Percentiles rank a stretch among this genome's conserved stretches.
phyloP scores from a whole-genome alignment of 1,139 yeast species.

The Arxiozyma heterogenica region DNA sequence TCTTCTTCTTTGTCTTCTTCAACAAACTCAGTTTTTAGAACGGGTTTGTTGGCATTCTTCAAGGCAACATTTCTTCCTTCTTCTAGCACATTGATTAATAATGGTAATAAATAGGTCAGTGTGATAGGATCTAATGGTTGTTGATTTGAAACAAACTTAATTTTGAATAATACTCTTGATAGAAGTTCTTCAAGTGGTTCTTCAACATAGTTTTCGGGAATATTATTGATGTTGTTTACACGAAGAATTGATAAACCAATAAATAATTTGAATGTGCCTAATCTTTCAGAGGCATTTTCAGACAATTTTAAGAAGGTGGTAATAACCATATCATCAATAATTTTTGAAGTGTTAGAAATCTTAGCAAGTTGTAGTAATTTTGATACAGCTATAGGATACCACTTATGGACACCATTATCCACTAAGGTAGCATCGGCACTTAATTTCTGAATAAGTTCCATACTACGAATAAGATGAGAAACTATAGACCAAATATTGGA shows the following conservation, averaged over 20 bases:
- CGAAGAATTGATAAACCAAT: slow-evolving; percentile 65
- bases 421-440: slow-evolving; percentile 42
- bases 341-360: slow-evolving; percentile 31
- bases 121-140: slow-evolving; percentile 60
- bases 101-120: slow-evolving; percentile 65
- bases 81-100: slow-evolving; percentile 54
- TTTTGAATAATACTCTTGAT: slow-evolving; percentile 61
- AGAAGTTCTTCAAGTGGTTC: slow-evolving; percentile 48
- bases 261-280: slow-evolving; percentile 43
- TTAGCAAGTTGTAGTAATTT: slow-evolving; percentile 38
- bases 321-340: slow-evolving; percentile 36
- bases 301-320: slow-evolving; percentile 41
- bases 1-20: slow-evolving; percentile 86
- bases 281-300: slow-evolving; percentile 36
- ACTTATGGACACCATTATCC: slow-evolving; percentile 57
- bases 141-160: slow-evolving; percentile 68
- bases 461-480: slow-evolving; percentile 38
- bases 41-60: slow-evolving; percentile 43
- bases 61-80: slow-evolving; percentile 49
- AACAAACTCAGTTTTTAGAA: slow-evolving; percentile 48
- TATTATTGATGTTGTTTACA: slow-evolving; percentile 35
- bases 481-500: slow-evolving; percentile 35
- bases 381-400: slow-evolving; percentile 63
- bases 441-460: slow-evolving; percentile 46
- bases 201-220: slow-evolving; percentile 38